A percentile compares a stretch with the other conserved stretches of the same genome.
Conservation (phyloP, 257 asterid genomes). For the Nicotiana knightiana region DNA sequence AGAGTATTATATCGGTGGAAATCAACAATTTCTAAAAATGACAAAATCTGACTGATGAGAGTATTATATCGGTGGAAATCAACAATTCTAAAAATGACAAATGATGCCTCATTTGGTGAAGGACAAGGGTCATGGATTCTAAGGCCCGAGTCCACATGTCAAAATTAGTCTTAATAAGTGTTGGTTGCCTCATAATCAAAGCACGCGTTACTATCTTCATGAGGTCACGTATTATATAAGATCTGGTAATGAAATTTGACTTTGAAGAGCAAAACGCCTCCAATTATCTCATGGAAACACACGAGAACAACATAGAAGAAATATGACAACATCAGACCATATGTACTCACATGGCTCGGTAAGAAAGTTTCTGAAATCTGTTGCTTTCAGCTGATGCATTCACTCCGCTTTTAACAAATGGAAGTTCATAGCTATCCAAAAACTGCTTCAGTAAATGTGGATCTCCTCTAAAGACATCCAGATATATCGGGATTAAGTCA, state of each 20-base stretch:
- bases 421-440: conserved; percentile 69
- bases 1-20: background rate
- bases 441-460: conserved; percentile 59
- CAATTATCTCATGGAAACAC: background rate
- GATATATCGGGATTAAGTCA: conserved; percentile 77
- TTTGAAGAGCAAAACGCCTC: background rate
- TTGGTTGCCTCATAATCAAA: background rate
- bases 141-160: background rate
- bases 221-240: background rate
- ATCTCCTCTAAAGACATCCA: conserved; percentile 85
- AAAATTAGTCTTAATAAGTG: background rate
- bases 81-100: background rate
- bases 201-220: background rate
- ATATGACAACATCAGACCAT: conserved; percentile 1
- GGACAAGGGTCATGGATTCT: background rate
- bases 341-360: conserved; percentile 69
- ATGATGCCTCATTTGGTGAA: background rate
- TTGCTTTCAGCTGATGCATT: conserved; percentile 21
- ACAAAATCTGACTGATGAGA: background rate
- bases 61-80: background rate
- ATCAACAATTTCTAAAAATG: background rate
- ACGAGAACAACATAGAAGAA: background rate
- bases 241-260: background rate
- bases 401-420: conserved; percentile 35
- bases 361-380: conserved; percentile 54